Conservation (phyloP, 768 basidiomycete genomes). For the Fomitopsis serialis region DNA sequence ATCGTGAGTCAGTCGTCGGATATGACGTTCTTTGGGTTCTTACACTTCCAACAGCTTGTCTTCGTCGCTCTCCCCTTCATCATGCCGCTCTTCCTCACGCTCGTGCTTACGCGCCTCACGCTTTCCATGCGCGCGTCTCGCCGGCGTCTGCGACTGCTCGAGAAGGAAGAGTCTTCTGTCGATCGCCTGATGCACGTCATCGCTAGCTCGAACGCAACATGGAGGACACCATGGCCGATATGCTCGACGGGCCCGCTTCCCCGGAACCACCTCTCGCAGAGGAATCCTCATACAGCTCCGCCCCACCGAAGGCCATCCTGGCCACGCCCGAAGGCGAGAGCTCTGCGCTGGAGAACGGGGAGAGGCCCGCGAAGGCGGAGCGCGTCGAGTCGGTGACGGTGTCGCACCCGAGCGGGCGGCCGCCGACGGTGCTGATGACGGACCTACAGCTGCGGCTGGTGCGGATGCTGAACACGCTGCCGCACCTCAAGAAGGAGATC, state of each 20-base stretch:
- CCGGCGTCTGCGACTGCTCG: constrained; percentile 58
- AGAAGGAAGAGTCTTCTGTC: constrained; percentile 43
- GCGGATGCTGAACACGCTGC: constrained; percentile 59
- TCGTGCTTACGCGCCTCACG: constrained; percentile 52
- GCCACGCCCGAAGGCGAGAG: background rate
- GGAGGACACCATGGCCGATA: constrained; percentile 56
- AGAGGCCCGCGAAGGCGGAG: background rate
- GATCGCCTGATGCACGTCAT: constrained; percentile 54
- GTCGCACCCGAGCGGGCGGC: constrained; percentile 24
- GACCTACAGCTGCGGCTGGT: constrained; percentile 51
- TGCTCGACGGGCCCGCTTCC: constrained; percentile 37
- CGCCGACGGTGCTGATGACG: constrained; percentile 35
- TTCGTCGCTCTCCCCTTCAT: constrained; percentile 59
- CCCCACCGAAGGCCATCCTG: background rate
- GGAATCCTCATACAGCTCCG: background rate
- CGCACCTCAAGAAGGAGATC: constrained; percentile 61
- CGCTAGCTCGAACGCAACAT: constrained; percentile 52
- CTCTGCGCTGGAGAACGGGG: background rate
- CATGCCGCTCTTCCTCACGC: constrained; percentile 50
- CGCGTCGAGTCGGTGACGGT: constrained; percentile 18
- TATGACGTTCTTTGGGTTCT: background rate
- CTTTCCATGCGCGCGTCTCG: constrained; percentile 56
- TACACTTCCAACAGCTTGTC: constrained; percentile 34
- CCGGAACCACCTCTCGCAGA: background rate
- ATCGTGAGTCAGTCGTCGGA: constrained; percentile 40